Evolutionary conservation across 768 basidiomycete genomes (phyloP), one percentile per base, ranked within the genome.

Genomic region (Tricholoma sp.): DNA sequence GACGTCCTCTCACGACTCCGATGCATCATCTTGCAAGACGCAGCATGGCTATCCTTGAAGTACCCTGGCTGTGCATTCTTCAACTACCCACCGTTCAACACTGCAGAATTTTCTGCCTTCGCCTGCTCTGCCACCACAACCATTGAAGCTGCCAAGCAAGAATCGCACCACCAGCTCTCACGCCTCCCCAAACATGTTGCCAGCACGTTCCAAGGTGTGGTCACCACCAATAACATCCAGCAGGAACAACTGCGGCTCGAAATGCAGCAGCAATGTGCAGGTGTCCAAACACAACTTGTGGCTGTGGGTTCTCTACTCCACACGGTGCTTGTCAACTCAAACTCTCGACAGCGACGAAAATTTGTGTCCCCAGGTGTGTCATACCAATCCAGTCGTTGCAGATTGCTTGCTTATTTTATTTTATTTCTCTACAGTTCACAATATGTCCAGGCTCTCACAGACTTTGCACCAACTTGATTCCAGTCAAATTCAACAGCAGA

Each of bases 21-120:
- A 4, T 37, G 24, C 19, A 41, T 54, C 53, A 54, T 54, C 39
- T 37, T 52, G 6, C 50, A 52, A 18, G 50, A 52, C 16, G 50
- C 50, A 21, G 50, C 50, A 2, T 22, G 22, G 4, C 53, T 54
- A 16, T 39, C 39, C 5, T 24, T 21, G 11, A 37, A 54, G 37
- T 54, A 54, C 29, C 53, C 53, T 12, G 19, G 27, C 37, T 54
- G 53, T 32, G 21, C 53, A 7, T 34, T 54, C 11, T 54, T 37
- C 21, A 37, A 24, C 10, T 34, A 21, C 19, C 29, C 50, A 5
- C 50, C 29, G 7, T 52, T 52, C 32, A 54, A 45, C 18, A 21
- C 6, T 4, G 8, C 53, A 29, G 5, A 19, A 29, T 54, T 37
- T 32, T 19, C 39, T 8, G 14, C 9, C 10, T 39, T 54, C n/a